These are phyloP conservation scores for Avena sativa DNA, from an alignment of 176 grass and related monocot genomes.

Conservation along the genomic window DNA sequence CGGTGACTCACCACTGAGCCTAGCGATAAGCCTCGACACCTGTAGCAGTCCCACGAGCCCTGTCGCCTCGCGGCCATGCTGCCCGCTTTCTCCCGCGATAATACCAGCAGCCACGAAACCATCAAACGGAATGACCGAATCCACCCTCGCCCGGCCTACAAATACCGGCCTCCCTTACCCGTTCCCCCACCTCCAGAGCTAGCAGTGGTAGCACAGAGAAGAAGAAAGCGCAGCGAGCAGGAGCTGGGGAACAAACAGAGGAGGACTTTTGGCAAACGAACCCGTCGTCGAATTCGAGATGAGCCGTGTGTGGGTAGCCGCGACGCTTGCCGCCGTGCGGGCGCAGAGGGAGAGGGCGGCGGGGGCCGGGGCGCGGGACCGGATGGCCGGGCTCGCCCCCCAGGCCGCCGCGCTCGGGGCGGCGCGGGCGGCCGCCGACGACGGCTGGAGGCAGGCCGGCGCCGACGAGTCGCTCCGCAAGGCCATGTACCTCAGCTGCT, in stretches of 20 bases:
- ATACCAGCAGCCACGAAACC: slow-evolving; percentile 36
- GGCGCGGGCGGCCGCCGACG: slow-evolving; percentile 51
- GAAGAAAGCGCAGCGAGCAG: neutral
- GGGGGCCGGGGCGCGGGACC: slow-evolving; percentile 33
- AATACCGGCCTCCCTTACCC: slow-evolving; percentile 21
- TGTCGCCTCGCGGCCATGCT: neutral
- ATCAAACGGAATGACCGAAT: slow-evolving; percentile 34
- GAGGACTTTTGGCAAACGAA: neutral
- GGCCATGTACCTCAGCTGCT: slow-evolving; percentile 82
- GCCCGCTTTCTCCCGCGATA: neutral
- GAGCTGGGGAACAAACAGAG: neutral
- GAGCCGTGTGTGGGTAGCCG: slow-evolving; percentile 54
- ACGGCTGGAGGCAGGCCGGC: slow-evolving; percentile 51
- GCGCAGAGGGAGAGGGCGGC: slow-evolving; percentile 53
- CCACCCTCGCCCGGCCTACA: slow-evolving; percentile 48
- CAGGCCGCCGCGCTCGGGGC: slow-evolving; percentile 36
- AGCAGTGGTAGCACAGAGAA: neutral
- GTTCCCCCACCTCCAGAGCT: slow-evolving; percentile 8
- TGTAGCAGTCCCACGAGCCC: slow-evolving; percentile 34
- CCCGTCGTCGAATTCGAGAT: slow-evolving; percentile 2
- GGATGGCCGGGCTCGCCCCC: slow-evolving; percentile 39
- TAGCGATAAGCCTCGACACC: slow-evolving; percentile 45
- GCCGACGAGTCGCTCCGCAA: slow-evolving; percentile 73
- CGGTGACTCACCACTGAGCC: slow-evolving; percentile 44
- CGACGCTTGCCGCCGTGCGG: slow-evolving; percentile 54